Evolutionary conservation across 1,284 basidiomycete genomes (phyloP).

Genomic region (Inonotus hispidus): DNA sequence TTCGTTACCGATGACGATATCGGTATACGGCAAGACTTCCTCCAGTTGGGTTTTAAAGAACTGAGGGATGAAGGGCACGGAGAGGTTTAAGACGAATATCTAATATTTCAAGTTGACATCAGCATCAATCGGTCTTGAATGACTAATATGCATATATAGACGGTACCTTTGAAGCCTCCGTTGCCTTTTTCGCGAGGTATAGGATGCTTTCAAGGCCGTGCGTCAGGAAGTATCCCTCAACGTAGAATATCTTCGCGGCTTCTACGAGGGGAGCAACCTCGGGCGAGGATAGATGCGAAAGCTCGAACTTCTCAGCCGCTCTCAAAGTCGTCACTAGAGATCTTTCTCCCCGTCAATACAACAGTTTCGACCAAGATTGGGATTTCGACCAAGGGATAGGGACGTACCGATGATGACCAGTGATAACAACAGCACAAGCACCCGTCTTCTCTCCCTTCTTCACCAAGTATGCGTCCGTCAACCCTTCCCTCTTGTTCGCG

Average conservation of each 20-base stretch:
- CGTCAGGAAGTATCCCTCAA: constrained; percentile 97
- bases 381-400: background rate
- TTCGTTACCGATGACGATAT: constrained; percentile 93
- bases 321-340: constrained; percentile 90
- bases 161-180: constrained; percentile 69
- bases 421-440: constrained; percentile 95
- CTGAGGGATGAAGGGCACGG: constrained; percentile 95
- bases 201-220: constrained; percentile 80
- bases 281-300: constrained; percentile 74
- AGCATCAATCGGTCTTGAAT: background rate
- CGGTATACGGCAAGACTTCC: constrained; percentile 75
- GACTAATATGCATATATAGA: background rate
- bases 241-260: constrained; percentile 85
- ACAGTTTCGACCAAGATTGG: too few relatives aligned
- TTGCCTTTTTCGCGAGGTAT: constrained; percentile 79
- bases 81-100: constrained; percentile 91
- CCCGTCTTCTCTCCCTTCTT: constrained; percentile 87
- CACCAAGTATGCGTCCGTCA: constrained; percentile 88
- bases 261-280: constrained; percentile 75
- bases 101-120: constrained; percentile 28
- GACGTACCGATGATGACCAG: constrained; percentile 80
- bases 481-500: constrained; percentile 94
- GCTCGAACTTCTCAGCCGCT: constrained; percentile 86
- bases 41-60: constrained; percentile 87
- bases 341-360: constrained; percentile 31